Conservation (phyloP, 2,329 filamentous ascomycete genomes). For the Plectosphaerella sp. region DNA sequence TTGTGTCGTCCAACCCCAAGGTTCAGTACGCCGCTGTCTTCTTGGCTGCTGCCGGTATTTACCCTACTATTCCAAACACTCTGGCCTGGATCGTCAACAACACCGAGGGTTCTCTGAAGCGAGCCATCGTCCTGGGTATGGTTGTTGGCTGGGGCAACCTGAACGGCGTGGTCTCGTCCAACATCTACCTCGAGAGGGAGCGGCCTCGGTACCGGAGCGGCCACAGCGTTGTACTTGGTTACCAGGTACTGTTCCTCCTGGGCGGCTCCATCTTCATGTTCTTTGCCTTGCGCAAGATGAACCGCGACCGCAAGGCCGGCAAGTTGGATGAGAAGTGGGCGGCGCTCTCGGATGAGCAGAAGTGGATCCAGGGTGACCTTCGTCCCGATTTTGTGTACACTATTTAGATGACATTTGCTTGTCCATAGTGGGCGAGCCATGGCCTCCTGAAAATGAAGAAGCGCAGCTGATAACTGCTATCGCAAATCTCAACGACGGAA, state of each 20-base stretch:
- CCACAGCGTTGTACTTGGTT: conserved; percentile 60
- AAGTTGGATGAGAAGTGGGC: conserved; percentile 51
- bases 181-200: conserved; percentile 51
- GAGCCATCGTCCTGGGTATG: conserved; percentile 80
- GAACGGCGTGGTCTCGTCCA: conserved; percentile 75
- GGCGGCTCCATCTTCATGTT: conserved; percentile 61
- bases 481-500: no score
- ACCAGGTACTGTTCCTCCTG: conserved; percentile 59
- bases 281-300: conserved; percentile 53
- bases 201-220: conserved; percentile 35
- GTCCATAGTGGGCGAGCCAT: no score
- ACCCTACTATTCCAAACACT: conserved; percentile 66
- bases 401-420: conserved; percentile 11
- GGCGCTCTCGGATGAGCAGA: conserved; percentile 49
- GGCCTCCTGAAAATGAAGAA: no score
- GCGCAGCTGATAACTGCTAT: no score
- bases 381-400: conserved; percentile 29
- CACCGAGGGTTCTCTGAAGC: conserved; percentile 84
- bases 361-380: conserved; percentile 54
- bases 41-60: conserved; percentile 67
- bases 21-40: conserved; percentile 67
- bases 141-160: conserved; percentile 93
- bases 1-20: conserved; percentile 45
- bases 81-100: conserved; percentile 90
- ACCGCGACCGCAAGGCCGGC: conserved; percentile 50